Conservation (phyloP, 768 basidiomycete genomes). For the Pisolithus albus region DNA sequence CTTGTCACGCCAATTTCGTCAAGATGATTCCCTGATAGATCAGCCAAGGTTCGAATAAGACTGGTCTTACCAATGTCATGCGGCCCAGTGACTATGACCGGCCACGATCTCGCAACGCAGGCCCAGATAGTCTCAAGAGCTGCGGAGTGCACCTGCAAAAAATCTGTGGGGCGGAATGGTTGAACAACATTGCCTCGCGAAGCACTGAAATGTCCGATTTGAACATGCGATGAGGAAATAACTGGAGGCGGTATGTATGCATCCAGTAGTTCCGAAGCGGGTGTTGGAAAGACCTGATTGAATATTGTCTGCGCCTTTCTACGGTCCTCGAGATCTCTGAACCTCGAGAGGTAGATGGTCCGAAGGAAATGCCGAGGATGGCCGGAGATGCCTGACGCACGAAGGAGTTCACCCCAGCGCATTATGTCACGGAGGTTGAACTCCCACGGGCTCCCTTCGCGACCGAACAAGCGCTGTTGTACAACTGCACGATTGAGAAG, state of each 20-base stretch:
- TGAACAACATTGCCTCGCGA: slow-evolving; percentile 27
- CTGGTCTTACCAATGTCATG: slow-evolving; percentile 74
- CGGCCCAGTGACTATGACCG: slow-evolving; percentile 80
- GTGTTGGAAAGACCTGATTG: slow-evolving; percentile 39
- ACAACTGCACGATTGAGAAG: slow-evolving; percentile 62
- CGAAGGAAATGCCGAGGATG: slow-evolving; percentile 62
- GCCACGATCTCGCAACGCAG: slow-evolving; percentile 72
- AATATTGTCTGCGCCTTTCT: slow-evolving; percentile 45
- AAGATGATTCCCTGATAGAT: slow-evolving; percentile 60
- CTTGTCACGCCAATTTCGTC: slow-evolving; percentile 74
- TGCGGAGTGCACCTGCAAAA: slow-evolving; percentile 58
- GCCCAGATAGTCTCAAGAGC: slow-evolving; percentile 70
- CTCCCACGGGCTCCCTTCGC: slow-evolving; percentile 90
- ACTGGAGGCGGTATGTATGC: slow-evolving; percentile 32
- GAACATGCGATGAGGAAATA: slow-evolving; percentile 41
- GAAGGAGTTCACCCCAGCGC: slow-evolving; percentile 70
- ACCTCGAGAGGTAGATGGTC: slow-evolving; percentile 78
- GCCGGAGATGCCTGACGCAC: slow-evolving; percentile 20
- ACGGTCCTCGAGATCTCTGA: slow-evolving; percentile 70
- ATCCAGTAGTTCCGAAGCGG: slow-evolving; percentile 23
- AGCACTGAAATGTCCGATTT: slow-evolving; percentile 57
- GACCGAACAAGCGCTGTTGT: slow-evolving; percentile 58
- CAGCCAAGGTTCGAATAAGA: slow-evolving; percentile 62
- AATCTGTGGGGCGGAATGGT: slow-evolving; percentile 37
- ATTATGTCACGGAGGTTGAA: slow-evolving; percentile 95